Base-by-base conservation (phyloP, 176 grass and related monocot genomes). In the Rhynchospora pubera region DNA sequence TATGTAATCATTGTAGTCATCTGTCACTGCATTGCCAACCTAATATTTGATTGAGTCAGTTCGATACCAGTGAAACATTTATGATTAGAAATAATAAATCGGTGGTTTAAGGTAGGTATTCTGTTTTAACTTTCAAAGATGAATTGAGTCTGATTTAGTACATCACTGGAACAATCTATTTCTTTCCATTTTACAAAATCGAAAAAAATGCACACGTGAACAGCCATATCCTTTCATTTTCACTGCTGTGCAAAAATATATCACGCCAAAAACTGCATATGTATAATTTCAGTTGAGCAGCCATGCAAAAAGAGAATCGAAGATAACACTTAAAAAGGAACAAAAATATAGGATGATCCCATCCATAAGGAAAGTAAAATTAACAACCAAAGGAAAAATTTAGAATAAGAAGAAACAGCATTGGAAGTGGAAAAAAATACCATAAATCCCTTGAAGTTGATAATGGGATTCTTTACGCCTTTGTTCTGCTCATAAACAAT, bases 361-460 rank as follows among this genome's bases (percentile, higher is more conserved):
- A 51, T 52, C 46, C 46, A 26, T 52, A 51, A 19, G 7, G 16
- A 22, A 1, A 60, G 9, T 39, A 6, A 28, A 28, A 55, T 62
- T 57, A 70, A 23, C 57, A 30, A 68, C n/a, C 45, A 83, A 78
- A 71, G 39, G 45, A 22, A 79, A 4, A 4, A 79, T 74, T 74
- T 1, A 68, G 47, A 48, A 73, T 73, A 19, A 5, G 10, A 18
- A 72, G 81, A 80, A 18, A 34, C 60, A 88, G 18, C 50, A 71
- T 62, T 9, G 9, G 9, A 88, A 10, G 14, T 28, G 53, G 19
- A 34, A 19, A 88, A 85, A 75, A 81, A 16, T 71, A 97, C 94
- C 94, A 97, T 86, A 62, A 97, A 97, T 32, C 92, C 94, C 86
- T 94, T 97, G 81, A 97, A 89, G 57, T 97, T 97, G 63, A 97